phyloP scores from a whole-genome alignment of 345 rosid species.

The Hevea brasiliensis region DNA sequence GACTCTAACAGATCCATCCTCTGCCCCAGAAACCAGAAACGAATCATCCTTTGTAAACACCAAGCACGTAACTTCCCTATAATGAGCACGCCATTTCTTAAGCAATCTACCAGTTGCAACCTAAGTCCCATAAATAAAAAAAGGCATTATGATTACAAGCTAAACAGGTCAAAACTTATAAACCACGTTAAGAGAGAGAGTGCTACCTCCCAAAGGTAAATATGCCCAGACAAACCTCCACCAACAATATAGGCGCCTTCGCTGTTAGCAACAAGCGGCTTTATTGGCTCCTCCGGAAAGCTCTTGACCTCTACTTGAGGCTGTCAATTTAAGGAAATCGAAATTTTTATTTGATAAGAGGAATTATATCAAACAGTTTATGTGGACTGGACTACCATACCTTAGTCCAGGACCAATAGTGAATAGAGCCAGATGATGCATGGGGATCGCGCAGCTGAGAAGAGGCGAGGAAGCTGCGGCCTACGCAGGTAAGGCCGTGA shows the following conservation, averaged over 20 bases:
- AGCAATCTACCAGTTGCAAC: conserved; percentile 75
- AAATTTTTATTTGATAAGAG: background rate
- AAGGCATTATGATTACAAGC: too few species aligned
- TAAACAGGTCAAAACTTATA: background rate
- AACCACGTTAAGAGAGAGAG: background rate
- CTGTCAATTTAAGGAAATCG: conserved; percentile 30
- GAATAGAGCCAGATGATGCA: conserved; percentile 58
- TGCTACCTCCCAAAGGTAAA: conserved; percentile 53
- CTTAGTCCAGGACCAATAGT: conserved; percentile 80
- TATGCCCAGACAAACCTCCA: conserved; percentile 43
- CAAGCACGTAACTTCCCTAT: conserved; percentile 66
- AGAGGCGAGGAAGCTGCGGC: conserved; percentile 60
- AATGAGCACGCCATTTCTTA: conserved; percentile 84
- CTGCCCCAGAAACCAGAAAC: conserved; percentile 26
- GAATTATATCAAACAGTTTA: too few species aligned
- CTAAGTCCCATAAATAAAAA: conserved; percentile 29
- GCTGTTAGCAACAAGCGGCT: conserved; percentile 58
- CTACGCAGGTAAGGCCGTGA: conserved; percentile 67
- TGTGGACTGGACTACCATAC: conserved; percentile 20
- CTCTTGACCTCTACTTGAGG: conserved; percentile 76
- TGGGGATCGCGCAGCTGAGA: conserved; percentile 65
- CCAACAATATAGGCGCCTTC: conserved; percentile 80
- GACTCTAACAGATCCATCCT: conserved; percentile 72
- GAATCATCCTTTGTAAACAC: conserved; percentile 25
- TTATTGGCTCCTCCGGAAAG: conserved; percentile 75